A percentile compares a stretch with the other conserved stretches of the same genome.
Evolutionary conservation across 352 stramenopile species (phyloP).

Genomic region (Hyaloperonospora arabidopsidis): DNA sequence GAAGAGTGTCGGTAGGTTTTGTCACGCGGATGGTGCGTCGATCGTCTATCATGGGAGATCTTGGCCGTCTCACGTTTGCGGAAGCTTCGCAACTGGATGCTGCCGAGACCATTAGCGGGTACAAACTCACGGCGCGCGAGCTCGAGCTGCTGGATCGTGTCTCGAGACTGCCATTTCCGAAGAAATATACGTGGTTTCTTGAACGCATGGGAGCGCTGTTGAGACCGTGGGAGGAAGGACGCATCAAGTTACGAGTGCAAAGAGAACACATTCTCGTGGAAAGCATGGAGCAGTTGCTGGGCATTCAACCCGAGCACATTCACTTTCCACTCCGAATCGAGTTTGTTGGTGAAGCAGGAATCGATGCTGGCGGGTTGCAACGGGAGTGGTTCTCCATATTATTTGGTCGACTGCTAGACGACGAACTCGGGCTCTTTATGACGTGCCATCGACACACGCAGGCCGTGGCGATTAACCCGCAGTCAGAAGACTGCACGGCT

Average conservation of each 20-base stretch:
- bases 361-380: conserved; percentile 69
- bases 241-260: conserved; percentile 75
- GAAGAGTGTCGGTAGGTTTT: conserved; percentile 55
- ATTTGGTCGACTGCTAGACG: conserved; percentile 57
- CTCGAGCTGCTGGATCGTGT: conserved; percentile 61
- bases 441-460: conserved; percentile 62
- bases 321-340: conserved; percentile 80
- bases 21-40: conserved; percentile 56
- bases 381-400: conserved; percentile 81
- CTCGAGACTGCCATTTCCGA: conserved; percentile 56
- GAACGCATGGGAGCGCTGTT: conserved; percentile 59
- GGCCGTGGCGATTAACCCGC: conserved; percentile 66
- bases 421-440: conserved; percentile 68
- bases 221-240: conserved; percentile 67
- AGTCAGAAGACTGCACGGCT: conserved; percentile 60
- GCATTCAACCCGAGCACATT: conserved; percentile 64
- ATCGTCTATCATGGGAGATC: conserved; percentile 47
- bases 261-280: conserved; percentile 69
- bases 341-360: conserved; percentile 74
- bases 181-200: conserved; percentile 82
- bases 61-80: conserved; percentile 54
- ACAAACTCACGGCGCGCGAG: conserved; percentile 46
- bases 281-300: conserved; percentile 74
- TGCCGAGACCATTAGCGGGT: conserved; percentile 54
- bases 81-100: conserved; percentile 55